Base-by-base conservation (phyloP, 192 early-diverging fungal species). In the Entomortierella chlamydospora region DNA sequence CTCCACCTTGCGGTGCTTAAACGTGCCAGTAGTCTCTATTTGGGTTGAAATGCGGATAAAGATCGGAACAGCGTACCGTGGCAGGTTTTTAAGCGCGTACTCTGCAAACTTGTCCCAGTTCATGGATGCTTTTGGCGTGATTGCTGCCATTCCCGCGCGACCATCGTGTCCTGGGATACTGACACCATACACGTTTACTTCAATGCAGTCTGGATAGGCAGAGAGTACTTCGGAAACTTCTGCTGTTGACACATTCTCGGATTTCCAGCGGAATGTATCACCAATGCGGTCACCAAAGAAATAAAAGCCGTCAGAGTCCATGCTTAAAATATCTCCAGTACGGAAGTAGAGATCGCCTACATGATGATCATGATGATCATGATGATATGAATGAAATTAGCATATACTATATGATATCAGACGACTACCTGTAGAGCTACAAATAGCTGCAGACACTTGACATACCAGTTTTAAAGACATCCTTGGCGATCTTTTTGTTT, bases 191-290 rank as follows among this genome's bases (percentile, higher is more conserved):
- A 93, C 81, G 45, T 91, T 91, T 26, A 89, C 87, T 45, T 92
- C 90, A 1, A 72, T 42, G 11, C 92, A 77, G 37, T 82, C 87
- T 3, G 90, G 87, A 43, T 82, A 90, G 10, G 61, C 28, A 17
- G 78, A 81, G n/a, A 93, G 31, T 5, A 85, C 84, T 54, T 91
- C 85, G 0, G 87, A 84, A 2, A 93, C 89, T 71, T 93, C 91
- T 18, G 84, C 77, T 11, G 86, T 85, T 2, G 83, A 81, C 20
- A 91, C 88, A 49, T 89, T 88, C 67, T 89, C 88, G 12, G 85
- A 82, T 51, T 91, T 91, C 92, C 91, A 92, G 18, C 92, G 74
- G 83, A 92, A 93, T 12, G 92, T 91, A 45, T 93, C 91, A 5
- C 92, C 91, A 22, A 89, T 73, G 18, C 92, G 87, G 56, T 92